Evolutionary conservation across 2,329 filamentous ascomycete species (phyloP), one percentile per base, ranked within the genome.

Genomic region (Fusarium sp.): DNA sequence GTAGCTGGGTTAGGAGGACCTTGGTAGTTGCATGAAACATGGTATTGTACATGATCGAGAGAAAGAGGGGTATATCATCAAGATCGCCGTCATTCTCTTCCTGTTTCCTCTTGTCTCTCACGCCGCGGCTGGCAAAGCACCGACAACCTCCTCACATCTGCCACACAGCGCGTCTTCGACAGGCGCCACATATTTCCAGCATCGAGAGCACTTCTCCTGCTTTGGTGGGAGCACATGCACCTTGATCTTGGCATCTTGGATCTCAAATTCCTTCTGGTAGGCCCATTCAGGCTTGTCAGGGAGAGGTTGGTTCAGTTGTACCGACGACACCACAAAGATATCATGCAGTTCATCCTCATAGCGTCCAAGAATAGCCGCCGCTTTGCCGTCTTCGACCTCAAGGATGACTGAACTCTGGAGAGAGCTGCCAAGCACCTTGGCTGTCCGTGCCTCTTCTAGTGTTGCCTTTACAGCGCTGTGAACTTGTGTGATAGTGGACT

Each of bases 111-210:
- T 57, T 37, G 46, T 59, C 30, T 54, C 53, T 65, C 58, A 53
- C 18, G 54, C 59, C 45, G 52, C 65, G 43, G 44, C 49, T 44
- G 70, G 45, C 25, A 63, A 45, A 52, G 62, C 62, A 41, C 67
- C 59, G 39, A 95, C 85, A 37, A 91, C 88, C 14, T 88, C 85
- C 30, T 90, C 88, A 78, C 95, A 98, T 76, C 93, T 84, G 50
- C 79, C 80, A 79, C 95, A 98, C 19, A 97, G 81, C 41, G 82
- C 79, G 19, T 91, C 88, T 71, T 90, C 85, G 49, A 81, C 80
- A n/a, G 86, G 83, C n/a, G 91, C 90, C 25, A 91, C 85, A 78
- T 93, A 97, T 66, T 91, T 88, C 96, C 96, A 99, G 81, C 96
- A 99, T 52, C 96, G 85, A 1, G 88, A 85, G 78, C 96, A 99